Evolutionary conservation across 306 rosid genomes (phyloP).

Genomic region (Rubus idaeus): DNA sequence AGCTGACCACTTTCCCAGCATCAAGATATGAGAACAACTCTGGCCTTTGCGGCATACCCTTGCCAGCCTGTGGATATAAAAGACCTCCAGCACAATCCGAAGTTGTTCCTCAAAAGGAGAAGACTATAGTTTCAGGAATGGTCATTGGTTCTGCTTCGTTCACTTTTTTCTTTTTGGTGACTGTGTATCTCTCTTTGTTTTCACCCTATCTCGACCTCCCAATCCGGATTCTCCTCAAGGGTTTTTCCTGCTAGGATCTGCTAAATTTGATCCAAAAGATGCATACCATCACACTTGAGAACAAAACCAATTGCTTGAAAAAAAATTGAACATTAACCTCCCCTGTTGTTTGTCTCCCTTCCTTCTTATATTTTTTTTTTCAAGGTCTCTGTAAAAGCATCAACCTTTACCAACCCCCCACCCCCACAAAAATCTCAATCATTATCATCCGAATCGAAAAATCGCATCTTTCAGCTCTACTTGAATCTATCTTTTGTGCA

Average conservation of each 20-base stretch:
- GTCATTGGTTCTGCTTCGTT: constrained; percentile 40
- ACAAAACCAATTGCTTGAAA: neutral
- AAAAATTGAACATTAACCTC: too few species aligned
- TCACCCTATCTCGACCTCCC: neutral
- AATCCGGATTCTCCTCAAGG: neutral
- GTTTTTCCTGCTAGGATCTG: neutral
- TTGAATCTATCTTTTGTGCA: neutral
- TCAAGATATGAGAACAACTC: constrained; percentile 66
- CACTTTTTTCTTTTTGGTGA: constrained; percentile 20
- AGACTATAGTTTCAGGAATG: constrained; percentile 35
- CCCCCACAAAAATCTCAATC: neutral
- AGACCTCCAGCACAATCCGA: constrained; percentile 18
- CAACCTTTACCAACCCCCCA: neutral
- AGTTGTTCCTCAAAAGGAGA: neutral
- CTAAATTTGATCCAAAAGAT: neutral
- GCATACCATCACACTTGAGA: neutral
- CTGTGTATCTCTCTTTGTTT: neutral
- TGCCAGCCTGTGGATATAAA: constrained; percentile 37
- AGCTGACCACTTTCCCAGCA: constrained; percentile 61
- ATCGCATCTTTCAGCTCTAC: neutral
- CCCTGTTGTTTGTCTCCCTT: neutral
- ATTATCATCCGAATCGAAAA: neutral
- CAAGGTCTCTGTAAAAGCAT: neutral
- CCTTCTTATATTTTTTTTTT: neutral
- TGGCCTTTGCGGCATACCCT: constrained; percentile 61